phyloP scores from a whole-genome alignment of 345 rosid species.

The Cochlearia excelsa region DNA sequence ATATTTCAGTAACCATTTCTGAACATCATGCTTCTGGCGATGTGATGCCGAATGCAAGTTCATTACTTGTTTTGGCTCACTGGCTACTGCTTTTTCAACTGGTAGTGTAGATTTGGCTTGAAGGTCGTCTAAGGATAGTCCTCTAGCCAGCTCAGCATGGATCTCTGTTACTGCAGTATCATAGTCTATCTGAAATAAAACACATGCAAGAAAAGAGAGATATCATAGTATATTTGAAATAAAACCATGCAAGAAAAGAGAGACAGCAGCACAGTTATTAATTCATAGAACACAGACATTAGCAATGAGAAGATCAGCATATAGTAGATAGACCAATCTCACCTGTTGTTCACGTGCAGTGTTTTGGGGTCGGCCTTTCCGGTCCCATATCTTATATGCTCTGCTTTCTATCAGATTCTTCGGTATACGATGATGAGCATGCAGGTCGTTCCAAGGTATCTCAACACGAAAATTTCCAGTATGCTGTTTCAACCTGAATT shows the following conservation, averaged over 20 bases:
- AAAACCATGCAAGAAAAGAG: conserved; percentile 16
- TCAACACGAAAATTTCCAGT: conserved; percentile 55
- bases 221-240: conserved; percentile 47
- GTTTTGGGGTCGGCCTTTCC: conserved; percentile 49
- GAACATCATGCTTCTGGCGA: conserved; percentile 25
- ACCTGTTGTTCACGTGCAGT: conserved; percentile 55
- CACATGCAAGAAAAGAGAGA: conserved; percentile 17
- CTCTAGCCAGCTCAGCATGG: conserved; percentile 45
- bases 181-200: conserved; percentile 42
- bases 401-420: conserved; percentile 46
- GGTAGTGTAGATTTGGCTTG: conserved; percentile 32
- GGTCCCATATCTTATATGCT: conserved; percentile 57
- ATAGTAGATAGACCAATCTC: conserved; percentile 7
- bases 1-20: conserved; percentile 49
- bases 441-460: conserved; percentile 48
- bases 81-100: conserved; percentile 20
- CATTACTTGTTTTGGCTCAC: conserved; percentile 8
- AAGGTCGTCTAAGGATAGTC: conserved; percentile 45
- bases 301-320: conserved; percentile 12
- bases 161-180: conserved; percentile 53
- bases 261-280: not conserved
- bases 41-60: conserved; percentile 12
- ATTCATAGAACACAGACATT: conserved; percentile 15
- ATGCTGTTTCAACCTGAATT: conserved; percentile 48
- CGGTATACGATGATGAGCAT: conserved; percentile 36